Base-by-base conservation (phyloP, 108 stramenopile species). In the Mediolabrus comicus region DNA sequence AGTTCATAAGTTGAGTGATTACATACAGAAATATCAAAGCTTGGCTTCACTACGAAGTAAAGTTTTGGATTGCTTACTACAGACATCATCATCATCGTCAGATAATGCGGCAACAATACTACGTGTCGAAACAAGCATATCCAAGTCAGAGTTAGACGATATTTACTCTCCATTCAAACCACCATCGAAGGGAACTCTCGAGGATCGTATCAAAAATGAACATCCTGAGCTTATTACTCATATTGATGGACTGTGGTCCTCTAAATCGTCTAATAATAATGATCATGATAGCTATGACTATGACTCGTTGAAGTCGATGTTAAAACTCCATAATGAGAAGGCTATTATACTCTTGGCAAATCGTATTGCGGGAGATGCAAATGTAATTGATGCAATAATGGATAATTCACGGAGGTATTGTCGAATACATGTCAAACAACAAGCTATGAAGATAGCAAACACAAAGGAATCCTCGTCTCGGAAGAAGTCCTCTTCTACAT, bases 91-190 rank as follows among this genome's bases (percentile, higher is more conserved):
- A 41, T 41, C 39, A 41, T 14, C 39, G 11, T 30, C 34, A 3
- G 39, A 52, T 4, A 53, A 30, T 31, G 65, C 28, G 27, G 1
- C 26, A 14, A 54, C 65, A 10, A 52, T 46, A 34, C 13, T 59
- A 14, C 69, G 62, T 8, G 71, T 81, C 0, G 53, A 85, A 58
- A 82, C 80, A 24, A 65, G 68, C 29, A 83, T 71, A 12, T 71
- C 69, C 65, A 85, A 83, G 56, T 49, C 77, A 1, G 84, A 87
- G 43, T 57, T 87, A 52, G 84, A 85, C 29, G 87, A 85, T 70
- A 65, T 80, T 17, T 87, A 87, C 53, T 69, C 83, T 43, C 86
- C 86, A 10, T 86, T 71, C 66, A 85, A 85, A 59, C 87, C 87
- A 39, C 84, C 84, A 3, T 30, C 72, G 16, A 85, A 85, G 51